Base-by-base conservation (phyloP, 108 stramenopile genomes). In the Mayamaea pseudoterrestris region DNA sequence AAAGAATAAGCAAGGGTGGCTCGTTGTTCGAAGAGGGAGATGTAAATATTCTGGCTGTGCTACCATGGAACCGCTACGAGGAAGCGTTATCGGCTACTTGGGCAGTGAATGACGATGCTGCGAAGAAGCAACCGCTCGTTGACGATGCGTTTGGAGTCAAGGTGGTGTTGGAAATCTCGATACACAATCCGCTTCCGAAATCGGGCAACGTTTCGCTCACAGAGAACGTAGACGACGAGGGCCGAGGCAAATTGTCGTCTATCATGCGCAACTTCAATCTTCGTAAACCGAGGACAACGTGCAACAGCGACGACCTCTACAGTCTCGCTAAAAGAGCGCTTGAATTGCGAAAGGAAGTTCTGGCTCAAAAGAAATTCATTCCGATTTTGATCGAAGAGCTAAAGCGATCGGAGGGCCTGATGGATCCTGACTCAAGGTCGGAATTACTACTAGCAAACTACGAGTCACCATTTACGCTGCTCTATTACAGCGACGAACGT, bases 261-360 rank as follows among this genome's bases (percentile, higher is more conserved):
- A 3, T 6, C 8, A 39, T 39, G 4, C 20, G 3, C n/a, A n/a
- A n/a, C n/a, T n/a, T n/a, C n/a, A n/a, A n/a, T n/a, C n/a, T n/a
- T n/a, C n/a, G n/a, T n/a, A n/a, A n/a, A n/a, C 35, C 25, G n/a
- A 27, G 28, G 6, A 60, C 44, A 8, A 28, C 20, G 18, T 70
- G 69, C 49, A 39, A 70, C 32, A 37, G 47, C 11, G 40, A 41
- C 9, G 69, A 70, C 41, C 30, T 70, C 18, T 70, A 58, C 41
- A 46, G 53, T 0, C 41, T 70, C 27, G 69, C 70, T n/a, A 61
- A 53, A 29, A 43, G 35, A 24, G 51, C 60, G 3, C 55, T 65
- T 9, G 48, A 63, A 37, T 8, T 39, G 37, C 37, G 20, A 39
- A 39, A 60, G 17, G 34, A 44, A 2, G 53, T 61, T 22, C 44